A percentile compares a stretch with the other conserved stretches of the same genome.
phyloP scores from a whole-genome alignment of 75 land plant species.

The Pinus taeda region DNA sequence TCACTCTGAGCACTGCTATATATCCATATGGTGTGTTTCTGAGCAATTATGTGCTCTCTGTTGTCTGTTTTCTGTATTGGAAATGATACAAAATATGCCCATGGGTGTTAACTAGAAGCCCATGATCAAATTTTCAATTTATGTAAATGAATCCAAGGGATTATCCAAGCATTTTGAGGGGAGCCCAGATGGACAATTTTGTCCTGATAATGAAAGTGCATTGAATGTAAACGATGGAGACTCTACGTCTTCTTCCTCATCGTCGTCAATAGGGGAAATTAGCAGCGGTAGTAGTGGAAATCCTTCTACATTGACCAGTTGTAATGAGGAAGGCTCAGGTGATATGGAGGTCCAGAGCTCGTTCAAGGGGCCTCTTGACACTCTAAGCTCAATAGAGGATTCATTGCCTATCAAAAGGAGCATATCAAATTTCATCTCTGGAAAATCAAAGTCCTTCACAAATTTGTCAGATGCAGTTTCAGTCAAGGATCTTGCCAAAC shows the following conservation, averaged over 20 bases:
- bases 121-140: neutral
- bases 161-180: neutral
- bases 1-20: neutral
- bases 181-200: neutral
- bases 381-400: conserved; percentile 44
- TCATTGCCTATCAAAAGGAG: conserved; percentile 59
- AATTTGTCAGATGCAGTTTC: too few relatives aligned
- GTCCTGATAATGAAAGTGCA: neutral
- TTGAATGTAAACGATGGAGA: neutral
- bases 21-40: neutral
- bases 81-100: neutral
- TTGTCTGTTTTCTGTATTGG: neutral
- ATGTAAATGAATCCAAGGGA: neutral
- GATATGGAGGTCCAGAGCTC: conserved; percentile 57
- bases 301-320: neutral
- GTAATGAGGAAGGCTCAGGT: conserved; percentile 9
- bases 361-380: conserved; percentile 39
- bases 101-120: conserved; percentile 1
- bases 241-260: neutral
- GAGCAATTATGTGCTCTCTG: neutral
- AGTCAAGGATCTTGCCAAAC: too few relatives aligned
- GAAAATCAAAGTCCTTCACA: too few relatives aligned
- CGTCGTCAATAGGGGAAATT: conserved; percentile 39
- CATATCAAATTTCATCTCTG: too few relatives aligned
- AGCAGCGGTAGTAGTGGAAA: conserved; percentile 17